Conservation (phyloP, 2,329 filamentous ascomycete genomes). For the Hirsutella minnesotensis region DNA sequence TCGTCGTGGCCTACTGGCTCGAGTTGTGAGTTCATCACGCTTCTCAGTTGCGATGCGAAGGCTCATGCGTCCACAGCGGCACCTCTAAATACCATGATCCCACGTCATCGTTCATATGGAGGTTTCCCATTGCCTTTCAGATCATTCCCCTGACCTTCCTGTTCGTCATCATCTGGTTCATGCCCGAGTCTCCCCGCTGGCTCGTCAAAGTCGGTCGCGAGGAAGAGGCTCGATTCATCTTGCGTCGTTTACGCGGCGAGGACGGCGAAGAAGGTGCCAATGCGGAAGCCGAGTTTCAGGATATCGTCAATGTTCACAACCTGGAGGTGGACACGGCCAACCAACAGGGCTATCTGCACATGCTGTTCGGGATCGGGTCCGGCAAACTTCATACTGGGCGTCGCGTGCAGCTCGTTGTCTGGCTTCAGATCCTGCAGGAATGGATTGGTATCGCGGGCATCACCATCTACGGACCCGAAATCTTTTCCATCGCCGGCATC, state of each 20-base stretch:
- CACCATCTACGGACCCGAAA: slow-evolving; percentile 44
- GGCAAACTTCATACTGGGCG: slow-evolving; percentile 55
- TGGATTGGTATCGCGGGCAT: slow-evolving; percentile 61
- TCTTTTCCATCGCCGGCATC: slow-evolving; percentile 59
- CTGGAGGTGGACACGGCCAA: slow-evolving; percentile 49
- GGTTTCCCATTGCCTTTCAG: slow-evolving; percentile 55
- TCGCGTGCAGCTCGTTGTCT: slow-evolving; percentile 57
- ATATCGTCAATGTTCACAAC: slow-evolving; percentile 52
- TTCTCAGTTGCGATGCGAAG: too few species aligned
- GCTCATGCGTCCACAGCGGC: slow-evolving; percentile 20
- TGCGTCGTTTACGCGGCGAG: slow-evolving; percentile 50
- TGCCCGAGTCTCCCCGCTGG: slow-evolving; percentile 51
- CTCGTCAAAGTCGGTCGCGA: slow-evolving; percentile 54
- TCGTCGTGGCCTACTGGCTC: slow-evolving; percentile 48
- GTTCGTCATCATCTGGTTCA: slow-evolving; percentile 47
- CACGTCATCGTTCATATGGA: slow-evolving; percentile 33
- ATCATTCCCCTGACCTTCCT: slow-evolving; percentile 51
- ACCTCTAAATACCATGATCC: slow-evolving; percentile 49
- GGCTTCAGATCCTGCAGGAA: slow-evolving; percentile 60
- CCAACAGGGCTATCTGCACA: slow-evolving; percentile 47
- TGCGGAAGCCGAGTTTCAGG: slow-evolving; percentile 53
- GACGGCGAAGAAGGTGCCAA: slow-evolving; percentile 36
- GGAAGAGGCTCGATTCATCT: slow-evolving; percentile 55
- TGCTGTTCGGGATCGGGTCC: slow-evolving; percentile 55
- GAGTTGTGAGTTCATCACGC: slow-evolving; percentile 25